phyloP scores from a whole-genome alignment of 495 filamentous ascomycete species.

The Staphylotrichum longicolle region DNA sequence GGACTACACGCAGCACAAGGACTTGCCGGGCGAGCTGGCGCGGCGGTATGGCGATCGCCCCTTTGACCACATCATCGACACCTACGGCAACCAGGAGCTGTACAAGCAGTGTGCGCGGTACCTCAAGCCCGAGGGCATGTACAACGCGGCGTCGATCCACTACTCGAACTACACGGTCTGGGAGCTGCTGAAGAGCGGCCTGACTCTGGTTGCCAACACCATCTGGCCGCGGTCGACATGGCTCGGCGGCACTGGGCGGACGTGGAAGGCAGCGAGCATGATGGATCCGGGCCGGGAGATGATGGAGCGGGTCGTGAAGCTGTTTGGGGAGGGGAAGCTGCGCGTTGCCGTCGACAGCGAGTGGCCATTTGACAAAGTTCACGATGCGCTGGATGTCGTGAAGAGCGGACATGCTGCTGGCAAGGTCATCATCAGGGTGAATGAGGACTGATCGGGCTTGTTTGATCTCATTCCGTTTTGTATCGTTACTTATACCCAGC shows the following conservation, averaged over 20 bases:
- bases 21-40: constrained; percentile 29
- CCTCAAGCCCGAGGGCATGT: constrained; percentile 35
- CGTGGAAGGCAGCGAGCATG: constrained; percentile 30
- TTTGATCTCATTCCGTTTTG: neutral
- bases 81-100: constrained; percentile 35
- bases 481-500: neutral
- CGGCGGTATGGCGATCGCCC: constrained; percentile 18
- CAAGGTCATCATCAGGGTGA: constrained; percentile 34
- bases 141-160: constrained; percentile 34
- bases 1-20: constrained; percentile 29
- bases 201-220: constrained; percentile 31
- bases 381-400: constrained; percentile 33
- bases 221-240: constrained; percentile 30
- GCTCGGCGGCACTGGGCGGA: constrained; percentile 36
- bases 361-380: constrained; percentile 33
- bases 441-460: constrained; percentile 15
- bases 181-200: constrained; percentile 26
- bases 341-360: constrained; percentile 32
- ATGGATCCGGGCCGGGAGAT: constrained; percentile 30
- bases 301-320: constrained; percentile 30
- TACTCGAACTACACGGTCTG: constrained; percentile 23
- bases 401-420: constrained; percentile 31
- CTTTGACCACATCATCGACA: constrained; percentile 40
- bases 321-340: constrained; percentile 34
- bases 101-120: constrained; percentile 31